Evolutionary conservation across 306 rosid species (phyloP).

Genomic region (Trifolium pratense): DNA sequence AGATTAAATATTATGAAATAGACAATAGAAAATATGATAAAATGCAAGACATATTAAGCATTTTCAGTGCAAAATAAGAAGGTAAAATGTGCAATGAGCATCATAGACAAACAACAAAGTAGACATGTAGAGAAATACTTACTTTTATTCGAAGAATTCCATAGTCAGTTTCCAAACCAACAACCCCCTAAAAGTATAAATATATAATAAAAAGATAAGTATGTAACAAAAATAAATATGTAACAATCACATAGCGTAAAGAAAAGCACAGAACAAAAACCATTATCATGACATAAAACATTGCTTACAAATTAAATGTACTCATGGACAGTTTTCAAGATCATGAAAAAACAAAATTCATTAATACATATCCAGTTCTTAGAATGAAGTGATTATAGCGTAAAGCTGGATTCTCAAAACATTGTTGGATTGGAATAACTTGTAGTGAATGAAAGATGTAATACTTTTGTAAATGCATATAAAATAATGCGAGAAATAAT

Average conservation of each 20-base stretch:
- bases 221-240: constrained; percentile 29
- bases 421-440: constrained; percentile 14
- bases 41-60: constrained; percentile 15
- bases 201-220: constrained; percentile 13
- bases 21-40: constrained; percentile 2
- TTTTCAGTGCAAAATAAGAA: constrained; percentile 20
- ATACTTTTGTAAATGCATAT: constrained; percentile 6
- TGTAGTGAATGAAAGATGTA: background rate
- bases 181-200: constrained; percentile 59
- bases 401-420: constrained; percentile 33
- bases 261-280: constrained; percentile 27
- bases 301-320: constrained; percentile 8
- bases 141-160: constrained; percentile 77
- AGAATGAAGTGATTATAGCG: constrained; percentile 1
- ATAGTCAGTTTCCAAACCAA: constrained; percentile 75
- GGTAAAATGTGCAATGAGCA: constrained; percentile 5
- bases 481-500: constrained; percentile 18
- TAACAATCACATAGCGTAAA: constrained; percentile 1
- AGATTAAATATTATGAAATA: constrained; percentile 22
- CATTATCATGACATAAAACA: constrained; percentile 8
- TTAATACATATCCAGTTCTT: constrained; percentile 1
- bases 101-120: constrained; percentile 10
- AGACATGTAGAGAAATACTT: constrained; percentile 43
- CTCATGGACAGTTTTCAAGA: background rate
- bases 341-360: background rate